phyloP scores from a whole-genome alignment of 2,329 filamentous ascomycete genomes.

The Cladobotryum mycophilum region DNA sequence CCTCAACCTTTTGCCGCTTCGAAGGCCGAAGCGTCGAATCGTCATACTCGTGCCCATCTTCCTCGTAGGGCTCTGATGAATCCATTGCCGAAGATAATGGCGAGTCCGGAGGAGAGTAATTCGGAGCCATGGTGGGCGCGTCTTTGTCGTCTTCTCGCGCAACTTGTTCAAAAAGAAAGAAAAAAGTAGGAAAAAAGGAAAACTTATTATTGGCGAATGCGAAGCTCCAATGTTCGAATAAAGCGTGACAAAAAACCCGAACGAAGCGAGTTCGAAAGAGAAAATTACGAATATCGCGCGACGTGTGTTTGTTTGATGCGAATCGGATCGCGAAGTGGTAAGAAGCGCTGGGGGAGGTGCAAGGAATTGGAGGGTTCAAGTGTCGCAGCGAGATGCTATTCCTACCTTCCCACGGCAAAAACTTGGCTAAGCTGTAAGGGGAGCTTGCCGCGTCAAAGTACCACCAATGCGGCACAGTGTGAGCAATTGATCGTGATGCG shows the following conservation, averaged over 20 bases:
- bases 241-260: neutral
- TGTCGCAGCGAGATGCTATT: neutral
- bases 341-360: neutral
- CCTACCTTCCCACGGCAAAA: constrained; percentile 4
- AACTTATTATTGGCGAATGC: neutral
- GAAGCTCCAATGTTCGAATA: too few relatives aligned
- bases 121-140: constrained; percentile 29
- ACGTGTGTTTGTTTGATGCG: neutral
- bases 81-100: constrained; percentile 40
- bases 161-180: neutral
- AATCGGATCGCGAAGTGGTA: constrained; percentile 4
- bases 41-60: constrained; percentile 38
- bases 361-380: neutral
- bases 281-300: neutral
- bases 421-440: constrained; percentile 6
- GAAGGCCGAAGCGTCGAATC: constrained; percentile 37
- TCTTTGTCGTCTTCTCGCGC: constrained; percentile 5
- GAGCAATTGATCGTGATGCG: neutral
- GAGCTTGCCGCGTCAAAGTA: neutral
- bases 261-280: neutral
- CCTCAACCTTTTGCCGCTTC: constrained; percentile 42
- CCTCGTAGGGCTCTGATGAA: constrained; percentile 41
- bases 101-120: constrained; percentile 37
- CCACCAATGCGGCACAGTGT: constrained; percentile 8
- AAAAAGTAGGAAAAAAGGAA: neutral